Conservation (phyloP, 108 stramenopile genomes). For the Nitzschia palea region DNA sequence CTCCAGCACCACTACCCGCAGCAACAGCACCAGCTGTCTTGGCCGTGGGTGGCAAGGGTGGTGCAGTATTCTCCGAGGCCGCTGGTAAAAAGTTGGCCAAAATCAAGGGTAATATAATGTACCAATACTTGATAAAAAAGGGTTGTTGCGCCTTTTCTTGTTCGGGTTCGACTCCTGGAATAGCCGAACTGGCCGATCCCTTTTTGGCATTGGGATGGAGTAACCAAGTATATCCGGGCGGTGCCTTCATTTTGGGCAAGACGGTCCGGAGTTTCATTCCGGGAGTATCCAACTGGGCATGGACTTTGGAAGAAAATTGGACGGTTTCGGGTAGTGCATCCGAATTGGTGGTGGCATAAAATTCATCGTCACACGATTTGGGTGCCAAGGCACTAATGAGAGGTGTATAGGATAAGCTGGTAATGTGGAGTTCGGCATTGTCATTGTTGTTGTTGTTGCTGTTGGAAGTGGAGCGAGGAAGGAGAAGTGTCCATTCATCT, state of each 20-base stretch:
- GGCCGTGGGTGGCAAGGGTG: no score
- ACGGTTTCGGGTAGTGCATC: conserved; percentile 23
- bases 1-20: not conserved
- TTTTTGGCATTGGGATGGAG: conserved; percentile 30
- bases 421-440: conserved; percentile 24
- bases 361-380: conserved; percentile 51
- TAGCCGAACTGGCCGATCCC: conserved; percentile 4
- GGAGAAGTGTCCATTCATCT: conserved; percentile 68
- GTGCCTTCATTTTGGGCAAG: conserved; percentile 55
- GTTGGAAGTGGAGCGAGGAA: conserved; percentile 37
- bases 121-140: conserved; percentile 77
- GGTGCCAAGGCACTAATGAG: conserved; percentile 80
- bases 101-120: conserved; percentile 69
- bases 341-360: conserved; percentile 29
- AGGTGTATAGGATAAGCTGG: conserved; percentile 70
- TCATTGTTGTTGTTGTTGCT: no score
- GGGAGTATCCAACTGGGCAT: conserved; percentile 62
- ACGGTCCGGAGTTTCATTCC: conserved; percentile 67
- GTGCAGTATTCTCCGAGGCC: no score
- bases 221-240: conserved; percentile 71
- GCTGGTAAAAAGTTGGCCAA: conserved; percentile 51
- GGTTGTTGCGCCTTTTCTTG: conserved; percentile 34
- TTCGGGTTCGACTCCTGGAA: conserved; percentile 9
- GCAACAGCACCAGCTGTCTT: not conserved
- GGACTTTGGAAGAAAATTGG: conserved; percentile 57